Conservation (phyloP, 1,284 basidiomycete species). For the Trichosporon sp. region DNA sequence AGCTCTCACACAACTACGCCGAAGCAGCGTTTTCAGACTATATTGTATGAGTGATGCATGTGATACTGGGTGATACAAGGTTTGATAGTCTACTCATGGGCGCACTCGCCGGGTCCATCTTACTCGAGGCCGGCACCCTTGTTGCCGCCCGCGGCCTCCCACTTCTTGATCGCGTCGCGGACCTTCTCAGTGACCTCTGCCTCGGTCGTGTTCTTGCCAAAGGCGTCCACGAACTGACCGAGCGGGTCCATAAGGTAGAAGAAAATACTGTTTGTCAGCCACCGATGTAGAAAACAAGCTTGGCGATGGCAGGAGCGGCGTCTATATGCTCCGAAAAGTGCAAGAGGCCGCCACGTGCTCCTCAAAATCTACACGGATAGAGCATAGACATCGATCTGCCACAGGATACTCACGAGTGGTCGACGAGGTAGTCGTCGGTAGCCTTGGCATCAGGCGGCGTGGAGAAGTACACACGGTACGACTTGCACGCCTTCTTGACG, state of each 20-base stretch:
- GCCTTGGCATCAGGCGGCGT: slow-evolving; percentile 78
- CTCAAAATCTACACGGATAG: too few relatives aligned
- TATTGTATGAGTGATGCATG: slow-evolving; percentile 4
- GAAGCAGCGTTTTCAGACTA: too few relatives aligned
- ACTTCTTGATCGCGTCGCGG: slow-evolving; percentile 52
- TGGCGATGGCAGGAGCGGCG: too few relatives aligned
- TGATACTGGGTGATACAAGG: slow-evolving; percentile 1
- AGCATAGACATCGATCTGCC: background rate
- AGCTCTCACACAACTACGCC: too few relatives aligned
- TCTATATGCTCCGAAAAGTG: too few relatives aligned
- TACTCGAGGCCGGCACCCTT: slow-evolving; percentile 31
- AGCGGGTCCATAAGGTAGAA: slow-evolving; percentile 98
- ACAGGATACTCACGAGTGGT: slow-evolving; percentile 56
- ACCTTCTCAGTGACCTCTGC: slow-evolving; percentile 62
- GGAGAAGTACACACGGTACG: slow-evolving; percentile 96
- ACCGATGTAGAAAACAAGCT: background rate
- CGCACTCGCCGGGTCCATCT: background rate
- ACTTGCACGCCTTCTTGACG: slow-evolving; percentile 84
- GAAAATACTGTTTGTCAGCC: slow-evolving; percentile 73
- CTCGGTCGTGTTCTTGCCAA: slow-evolving; percentile 73
- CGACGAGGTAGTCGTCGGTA: slow-evolving; percentile 85
- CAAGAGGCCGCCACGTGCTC: slow-evolving; percentile 17
- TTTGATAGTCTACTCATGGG: background rate
- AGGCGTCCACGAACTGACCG: slow-evolving; percentile 93
- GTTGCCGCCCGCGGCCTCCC: slow-evolving; percentile 49